Percentiles rank a stretch among this genome's conserved stretches.
phyloP scores from a whole-genome alignment of 1,284 basidiomycete species.

The Lentinula novae-zelandiae region DNA sequence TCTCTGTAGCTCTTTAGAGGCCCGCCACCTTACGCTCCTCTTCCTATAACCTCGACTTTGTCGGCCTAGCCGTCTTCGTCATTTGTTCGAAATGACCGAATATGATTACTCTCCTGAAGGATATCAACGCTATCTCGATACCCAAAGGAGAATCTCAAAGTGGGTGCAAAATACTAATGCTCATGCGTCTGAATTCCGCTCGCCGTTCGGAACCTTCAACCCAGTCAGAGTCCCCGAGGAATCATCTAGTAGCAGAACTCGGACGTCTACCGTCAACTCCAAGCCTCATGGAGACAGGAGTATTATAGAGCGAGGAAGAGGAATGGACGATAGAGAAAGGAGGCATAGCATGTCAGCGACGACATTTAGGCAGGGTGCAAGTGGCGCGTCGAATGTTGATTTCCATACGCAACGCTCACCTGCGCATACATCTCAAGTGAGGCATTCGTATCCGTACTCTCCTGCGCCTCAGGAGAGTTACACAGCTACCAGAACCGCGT shows the following conservation, averaged over 20 bases:
- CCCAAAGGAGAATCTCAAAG: slow-evolving; percentile 8
- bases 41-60: not conserved
- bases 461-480: not conserved
- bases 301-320: not conserved
- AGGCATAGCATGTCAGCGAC: slow-evolving; percentile 4
- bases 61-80: not conserved
- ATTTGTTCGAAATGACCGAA: slow-evolving; percentile 13
- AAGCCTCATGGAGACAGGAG: not conserved
- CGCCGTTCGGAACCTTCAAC: slow-evolving; percentile 7
- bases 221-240: not conserved
- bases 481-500: not conserved
- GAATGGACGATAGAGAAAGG: slow-evolving; percentile 1
- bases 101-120: slow-evolving; percentile 17
- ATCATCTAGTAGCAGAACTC: not conserved
- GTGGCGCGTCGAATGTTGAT: not conserved
- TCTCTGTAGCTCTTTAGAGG: not conserved
- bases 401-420: not conserved
- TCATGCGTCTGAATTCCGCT: slow-evolving; percentile 8
- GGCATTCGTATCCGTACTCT: slow-evolving; percentile 3
- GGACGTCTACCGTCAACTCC: not conserved
- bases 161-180: slow-evolving; percentile 15
- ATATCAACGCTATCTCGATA: slow-evolving; percentile 11
- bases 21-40: not conserved
- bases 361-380: not conserved
- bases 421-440: not conserved